Base-by-base conservation (phyloP, 495 filamentous ascomycete species). In the Aspergillus nanangensis region DNA sequence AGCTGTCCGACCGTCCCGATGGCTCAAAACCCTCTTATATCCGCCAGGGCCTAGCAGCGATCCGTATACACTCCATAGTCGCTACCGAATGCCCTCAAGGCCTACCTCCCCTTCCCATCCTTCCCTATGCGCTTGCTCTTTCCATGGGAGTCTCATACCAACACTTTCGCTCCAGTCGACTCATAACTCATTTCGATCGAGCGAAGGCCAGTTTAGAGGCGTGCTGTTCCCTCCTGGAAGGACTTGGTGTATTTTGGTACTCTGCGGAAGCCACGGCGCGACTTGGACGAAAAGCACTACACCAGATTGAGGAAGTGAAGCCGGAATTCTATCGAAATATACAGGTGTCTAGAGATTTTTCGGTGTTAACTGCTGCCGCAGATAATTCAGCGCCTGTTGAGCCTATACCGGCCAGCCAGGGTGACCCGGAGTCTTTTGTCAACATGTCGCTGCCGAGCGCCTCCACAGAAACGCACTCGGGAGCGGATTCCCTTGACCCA, bases 121-220 rank as follows among this genome's bases (percentile, higher is more conserved):
- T 88, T 7, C 81, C 84, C 0, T 88, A 88, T 45, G 79, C 80
- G 0, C 61, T 87, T 1, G 74, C 81, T 0, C 62, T 90, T 3
- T 80, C 83, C 0, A 72, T 90, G 38, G 80, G 79, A 14, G 82
- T 88, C 3, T 78, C 79, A 8, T 90, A 89, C 50, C 76, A 82
- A 24, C 83, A 86, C 53, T 80, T 85, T 66, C 78, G 83, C 10
- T 79, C 81, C 41, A 83, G 80, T 44, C 80, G 72, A 15, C 56
- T 86, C 1, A 76, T 78, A 22, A 81, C 83, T 55, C 81, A 83
- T 48, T 74, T 77, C 37, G 72, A 72, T 15, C 75, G 84, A 14
- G 82, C 81, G 8, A 80, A 76, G 37, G 65, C 69, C 33, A 77
- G 80, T 13, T 76, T 90, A 37, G 75, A 78, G 34, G 70, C 65